phyloP scores from a whole-genome alignment of 1,284 basidiomycete species.

The Fomitopsis betulina region DNA sequence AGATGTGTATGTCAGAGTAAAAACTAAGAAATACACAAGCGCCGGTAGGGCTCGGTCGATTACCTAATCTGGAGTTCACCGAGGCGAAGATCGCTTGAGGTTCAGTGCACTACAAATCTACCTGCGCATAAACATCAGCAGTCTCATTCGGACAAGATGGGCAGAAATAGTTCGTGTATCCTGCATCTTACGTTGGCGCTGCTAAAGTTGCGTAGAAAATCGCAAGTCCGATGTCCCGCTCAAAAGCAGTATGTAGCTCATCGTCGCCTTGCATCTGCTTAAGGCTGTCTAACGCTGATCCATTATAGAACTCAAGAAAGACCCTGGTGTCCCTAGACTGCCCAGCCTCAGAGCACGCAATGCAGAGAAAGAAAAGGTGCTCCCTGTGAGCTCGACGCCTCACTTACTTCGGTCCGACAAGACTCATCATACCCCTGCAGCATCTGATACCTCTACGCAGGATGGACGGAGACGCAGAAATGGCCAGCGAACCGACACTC shows the following conservation, averaged over 20 bases:
- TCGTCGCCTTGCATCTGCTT: background rate
- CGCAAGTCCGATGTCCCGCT: slow-evolving; percentile 44
- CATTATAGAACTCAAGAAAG: slow-evolving; percentile 69
- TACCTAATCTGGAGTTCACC: too few species aligned
- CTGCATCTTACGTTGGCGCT: background rate
- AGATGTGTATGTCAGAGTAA: too few species aligned
- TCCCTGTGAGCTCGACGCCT: slow-evolving; percentile 12
- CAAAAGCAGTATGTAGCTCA: slow-evolving; percentile 44
- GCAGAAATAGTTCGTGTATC: slow-evolving; percentile 47
- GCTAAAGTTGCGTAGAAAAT: slow-evolving; percentile 28
- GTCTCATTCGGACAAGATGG: slow-evolving; percentile 34
- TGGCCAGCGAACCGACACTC: slow-evolving; percentile 71
- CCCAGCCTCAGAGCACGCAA: slow-evolving; percentile 63
- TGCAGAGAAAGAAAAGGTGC: slow-evolving; percentile 46
- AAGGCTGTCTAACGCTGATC: background rate
- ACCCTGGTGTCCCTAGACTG: slow-evolving; percentile 76
- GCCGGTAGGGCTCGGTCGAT: too few species aligned
- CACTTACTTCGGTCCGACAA: background rate
- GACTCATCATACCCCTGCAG: slow-evolving; percentile 1
- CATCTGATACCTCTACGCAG: slow-evolving; percentile 16
- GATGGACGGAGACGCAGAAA: slow-evolving; percentile 52
- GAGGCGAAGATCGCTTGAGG: too few species aligned
- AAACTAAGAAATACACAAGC: too few species aligned
- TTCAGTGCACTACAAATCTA: too few species aligned
- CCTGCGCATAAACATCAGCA: background rate